Evolutionary conservation across 306 rosid genomes (phyloP), one percentile per base, ranked within the genome.

Genomic region (Citrullus colocynthis): DNA sequence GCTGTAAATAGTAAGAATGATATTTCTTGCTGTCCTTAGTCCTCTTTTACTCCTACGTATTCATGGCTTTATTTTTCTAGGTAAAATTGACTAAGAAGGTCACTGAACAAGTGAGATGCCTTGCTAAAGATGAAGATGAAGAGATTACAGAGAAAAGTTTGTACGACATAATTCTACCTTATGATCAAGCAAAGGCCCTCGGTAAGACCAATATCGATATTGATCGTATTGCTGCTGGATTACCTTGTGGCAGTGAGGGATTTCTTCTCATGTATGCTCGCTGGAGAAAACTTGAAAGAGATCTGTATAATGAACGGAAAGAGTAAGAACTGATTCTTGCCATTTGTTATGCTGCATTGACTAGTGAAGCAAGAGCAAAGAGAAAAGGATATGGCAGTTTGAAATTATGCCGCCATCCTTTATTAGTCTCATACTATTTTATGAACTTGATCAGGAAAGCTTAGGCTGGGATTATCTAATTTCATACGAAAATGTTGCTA

Each of bases 171-270:
- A 86, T 84, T 81, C 96, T 88, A 78, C 97, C 96, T 42, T 95
- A 95, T 80, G 99, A 95, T 87, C 99, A 95, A 92, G 99, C 97
- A 83, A 95, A 85, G 85, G 99, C 97, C 78, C 97, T 95, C 62
- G 99, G 99, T 81, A 95, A 95, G 85, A 92, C 89, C 80, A 95
- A 90, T 85, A 92, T 95, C 34, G 99, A 95, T 78, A 82, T 88
- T 80, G 99, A 91, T 78, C 97, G 97, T 58, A 95, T 95, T 85
- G 97, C 97, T 82, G 91, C 97, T 80, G 99, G 99, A 84, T 86
- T 95, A 83, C 99, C 99, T 34, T 95, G 99, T 54, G 99, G 99
- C 20, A 95, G 97, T 51, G 99, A 95, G 87, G 99, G 99, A 67
- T 95, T 92, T 85, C 97, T 95, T 61, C 85, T 95, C 81, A 95